phyloP scores from a whole-genome alignment of 2,329 filamentous ascomycete species.

The Dactylella cylindrospora region DNA sequence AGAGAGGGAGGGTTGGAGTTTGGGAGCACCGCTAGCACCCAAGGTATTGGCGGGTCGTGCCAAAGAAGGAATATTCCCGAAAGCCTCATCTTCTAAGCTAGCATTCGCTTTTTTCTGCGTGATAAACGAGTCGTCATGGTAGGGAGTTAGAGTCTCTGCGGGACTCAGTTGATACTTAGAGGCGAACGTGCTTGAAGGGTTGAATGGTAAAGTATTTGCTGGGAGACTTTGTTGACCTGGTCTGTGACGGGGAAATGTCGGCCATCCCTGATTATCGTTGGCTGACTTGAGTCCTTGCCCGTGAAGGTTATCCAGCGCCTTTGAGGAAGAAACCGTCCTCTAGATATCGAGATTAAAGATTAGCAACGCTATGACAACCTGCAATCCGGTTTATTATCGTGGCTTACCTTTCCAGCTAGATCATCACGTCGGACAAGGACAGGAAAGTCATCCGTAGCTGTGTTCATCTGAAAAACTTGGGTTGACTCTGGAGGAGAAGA shows the following conservation, averaged over 20 bases:
- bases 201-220: slow-evolving; percentile 55
- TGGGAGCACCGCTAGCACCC: slow-evolving; percentile 55
- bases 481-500: slow-evolving; percentile 66
- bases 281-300: slow-evolving; percentile 68
- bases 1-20: slow-evolving; percentile 85
- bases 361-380: slow-evolving; percentile 24
- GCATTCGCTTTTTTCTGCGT: slow-evolving; percentile 45
- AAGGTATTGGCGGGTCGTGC: slow-evolving; percentile 44
- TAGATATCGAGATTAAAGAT: slow-evolving; percentile 57
- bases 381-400: slow-evolving; percentile 17
- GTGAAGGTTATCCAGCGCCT: slow-evolving; percentile 73
- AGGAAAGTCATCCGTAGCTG: slow-evolving; percentile 78
- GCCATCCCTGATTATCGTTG: slow-evolving; percentile 58
- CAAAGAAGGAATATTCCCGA: slow-evolving; percentile 27
- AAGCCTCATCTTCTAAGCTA: slow-evolving; percentile 13
- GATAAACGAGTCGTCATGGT: slow-evolving; percentile 39
- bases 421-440: slow-evolving; percentile 70
- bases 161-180: slow-evolving; percentile 47
- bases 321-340: slow-evolving; percentile 75
- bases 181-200: slow-evolving; percentile 48
- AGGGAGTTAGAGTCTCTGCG: slow-evolving; percentile 46
- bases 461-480: slow-evolving; percentile 68
- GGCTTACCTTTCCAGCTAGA: slow-evolving; percentile 57
- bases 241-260: slow-evolving; percentile 68
- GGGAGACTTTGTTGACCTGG: slow-evolving; percentile 64